Base-by-base conservation (phyloP, 768 basidiomycete genomes). In the Boletus rubropictus region DNA sequence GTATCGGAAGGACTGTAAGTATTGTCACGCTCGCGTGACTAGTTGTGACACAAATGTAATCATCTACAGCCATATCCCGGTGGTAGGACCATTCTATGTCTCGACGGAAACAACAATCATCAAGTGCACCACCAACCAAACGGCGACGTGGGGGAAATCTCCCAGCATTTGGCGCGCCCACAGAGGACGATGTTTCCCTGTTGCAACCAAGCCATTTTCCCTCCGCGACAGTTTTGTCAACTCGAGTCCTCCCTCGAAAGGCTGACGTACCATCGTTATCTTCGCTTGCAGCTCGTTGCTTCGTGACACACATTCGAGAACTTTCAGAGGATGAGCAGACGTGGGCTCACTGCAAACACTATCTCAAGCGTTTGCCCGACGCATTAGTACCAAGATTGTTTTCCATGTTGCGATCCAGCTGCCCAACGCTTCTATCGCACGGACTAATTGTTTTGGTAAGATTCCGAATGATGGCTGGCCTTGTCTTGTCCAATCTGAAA, bases 381-480 rank as follows among this genome's bases (percentile, higher is more conserved):
- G 6, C 63, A 8, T 48, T 82, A 5, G 63, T 76, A 14, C 72
- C 77, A 24, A 74, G 63, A 48, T 44, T 85, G 9, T 81, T 83
- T 51, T 60, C 71, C 12, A 72, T 76, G 60, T 62, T 86, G 38
- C 71, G 69, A 44, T 59, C 69, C 4, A 60, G 70, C 12, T 77
- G 74, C 59, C 80, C 84, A 11, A 72, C 69, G 2, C 63, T 76
- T 45, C 68, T 86, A 34, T 72, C 66, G 7, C 74, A 79, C 48
- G 75, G 74, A 15, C 65, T 84, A 14, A 81, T 86, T 29, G 69
- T 70, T 31, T 69, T 79, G 51, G 83, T 83, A 53, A 47, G 75
- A 50, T 25, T 11, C 11, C 21, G 15, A 24, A 12, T 12, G 37
- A 18, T 24, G 3, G 22, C n/a, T n/a, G n/a, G 36, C 2, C 11